Evolutionary conservation across 1,284 basidiomycete species (phyloP), one percentile per base, ranked within the genome.

Genomic region (Hymenochaete sp.): DNA sequence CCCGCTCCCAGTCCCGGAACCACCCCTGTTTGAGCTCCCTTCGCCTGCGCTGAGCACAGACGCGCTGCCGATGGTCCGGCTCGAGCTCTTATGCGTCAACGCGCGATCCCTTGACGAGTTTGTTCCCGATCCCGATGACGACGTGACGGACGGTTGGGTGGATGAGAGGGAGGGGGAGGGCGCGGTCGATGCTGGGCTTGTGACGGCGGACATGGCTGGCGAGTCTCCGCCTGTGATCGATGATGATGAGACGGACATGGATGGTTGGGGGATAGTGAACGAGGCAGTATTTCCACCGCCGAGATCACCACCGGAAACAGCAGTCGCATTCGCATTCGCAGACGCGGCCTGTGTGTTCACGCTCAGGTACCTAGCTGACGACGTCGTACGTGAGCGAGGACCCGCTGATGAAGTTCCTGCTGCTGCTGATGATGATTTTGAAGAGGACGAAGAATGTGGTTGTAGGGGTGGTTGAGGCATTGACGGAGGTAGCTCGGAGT

Each of bases 21-120:
- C 28, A 21, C 26, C 28, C 11, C 10, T 32, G 14, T 21, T 47
- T n/a, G 38, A 33, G 13, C 32, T 38, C 16, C n/a, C n/a, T n/a
- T n/a, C n/a, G n/a, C n/a, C n/a, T n/a, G 29, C 40, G 39, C 31
- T 42, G 16, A 42, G 21, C 3, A 37, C 18, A 21, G 29, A 27
- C 5, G 45, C 14, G 4, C 42, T 42, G 13, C 47, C 44, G 25
- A 50, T 40, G 10, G 48, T 50, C 32, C 48, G 19, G 35, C 39
- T 50, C 39, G 48, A 50, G 27, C 38, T 46, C 28, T 50, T 50
- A 22, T 46, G 48, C 19, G 48, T 46, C 18, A 50, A 35, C 21
- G 48, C 24, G 16, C 48, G 44, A 8, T 45, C 48, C 18, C 48
- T 33, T 18, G 13, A 18, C 32, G 32, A 35, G 24, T 13, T 10